Base-by-base conservation (phyloP, 2,329 filamentous ascomycete genomes). In the Rhynchosporium secalis region DNA sequence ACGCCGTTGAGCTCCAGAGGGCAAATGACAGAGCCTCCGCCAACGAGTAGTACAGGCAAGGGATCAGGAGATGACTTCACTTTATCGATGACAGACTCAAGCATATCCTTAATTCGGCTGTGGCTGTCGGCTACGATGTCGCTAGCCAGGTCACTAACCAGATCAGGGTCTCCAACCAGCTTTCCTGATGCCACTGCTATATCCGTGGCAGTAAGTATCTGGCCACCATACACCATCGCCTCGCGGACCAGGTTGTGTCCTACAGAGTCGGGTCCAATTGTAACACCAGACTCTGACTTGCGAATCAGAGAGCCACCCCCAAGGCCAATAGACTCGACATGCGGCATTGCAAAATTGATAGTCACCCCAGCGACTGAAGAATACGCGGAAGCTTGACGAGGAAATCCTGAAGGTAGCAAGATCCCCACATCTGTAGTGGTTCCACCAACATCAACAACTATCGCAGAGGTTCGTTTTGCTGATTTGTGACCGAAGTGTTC, bases 371-470 rank as follows among this genome's bases (percentile, higher is more conserved):
- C 54, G 20, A 62, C 43, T n/a, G 52, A 46, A 3, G 48, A 41
- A 5, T 40, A 58, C 38, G 54, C 26, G 9, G 28, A 33, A 9
- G 60, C 60, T 10, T 38, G 38, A 1, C 60, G 54, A 2, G 60
- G 60, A 31, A 62, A 62, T 7, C 60, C 55, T 12, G 20, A 43
- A 15, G 60, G 54, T 2, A 62, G 60, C 12, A 62, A 29, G 5
- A 26, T 33, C 20, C 83, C 82, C 4, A 85, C 79, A 69, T 86
- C 83, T 1, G 82, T 82, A 0, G 83, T 86, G 0, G 83, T 86
- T 15, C 83, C 83, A 3, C 83, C 83, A 36, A 86, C 78, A 66
- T 86, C 83, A 1, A 84, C 77, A 0, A 85, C 82, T 0, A 78
- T 55, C 43, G 12, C 51, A 40, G 54, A 33, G 31, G 31, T 45